Evolutionary conservation across 2,329 filamentous ascomycete genomes (phyloP).

Genomic region (Zalaria sp.): DNA sequence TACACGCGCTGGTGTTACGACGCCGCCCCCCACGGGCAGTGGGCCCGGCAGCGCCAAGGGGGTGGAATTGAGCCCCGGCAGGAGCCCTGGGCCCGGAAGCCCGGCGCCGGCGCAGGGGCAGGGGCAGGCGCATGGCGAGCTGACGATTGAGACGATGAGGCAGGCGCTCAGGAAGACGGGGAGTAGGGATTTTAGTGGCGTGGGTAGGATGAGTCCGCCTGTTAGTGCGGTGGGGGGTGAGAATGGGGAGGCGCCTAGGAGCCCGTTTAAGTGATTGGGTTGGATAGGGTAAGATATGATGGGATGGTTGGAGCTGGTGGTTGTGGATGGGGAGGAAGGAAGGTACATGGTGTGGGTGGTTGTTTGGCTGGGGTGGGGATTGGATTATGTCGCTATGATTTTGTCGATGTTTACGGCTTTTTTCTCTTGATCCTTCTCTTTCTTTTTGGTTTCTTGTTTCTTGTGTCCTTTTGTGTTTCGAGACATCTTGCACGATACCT

Average conservation of each 20-base stretch:
- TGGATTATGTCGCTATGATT: no score
- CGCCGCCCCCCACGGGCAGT: slow-evolving; percentile 57
- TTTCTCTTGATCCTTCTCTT: no score
- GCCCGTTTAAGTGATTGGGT: slow-evolving; percentile 8
- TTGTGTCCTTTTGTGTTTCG: no score
- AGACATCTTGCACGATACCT: no score
- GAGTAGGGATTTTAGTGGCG: slow-evolving; percentile 57
- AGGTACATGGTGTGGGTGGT: no score
- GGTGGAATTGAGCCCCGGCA: slow-evolving; percentile 47
- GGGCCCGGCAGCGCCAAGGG: slow-evolving; percentile 62
- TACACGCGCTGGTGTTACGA: slow-evolving; percentile 33
- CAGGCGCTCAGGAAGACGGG: slow-evolving; percentile 76
- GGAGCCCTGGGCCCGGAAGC: slow-evolving; percentile 40
- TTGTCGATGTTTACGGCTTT: no score
- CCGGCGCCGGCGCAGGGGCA: not conserved
- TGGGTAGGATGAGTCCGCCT: slow-evolving; percentile 17
- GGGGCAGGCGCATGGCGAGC: slow-evolving; percentile 45
- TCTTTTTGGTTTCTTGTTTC: no score
- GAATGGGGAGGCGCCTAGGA: slow-evolving; percentile 18
- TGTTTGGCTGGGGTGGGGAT: no score
- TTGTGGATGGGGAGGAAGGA: no score
- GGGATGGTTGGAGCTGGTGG: no score
- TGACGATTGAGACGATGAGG: slow-evolving; percentile 87
- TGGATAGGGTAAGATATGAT: no score
- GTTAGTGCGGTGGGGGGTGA: slow-evolving; percentile 24